Evolutionary conservation across 768 basidiomycete species (phyloP).

Genomic region (Russula olivacea): DNA sequence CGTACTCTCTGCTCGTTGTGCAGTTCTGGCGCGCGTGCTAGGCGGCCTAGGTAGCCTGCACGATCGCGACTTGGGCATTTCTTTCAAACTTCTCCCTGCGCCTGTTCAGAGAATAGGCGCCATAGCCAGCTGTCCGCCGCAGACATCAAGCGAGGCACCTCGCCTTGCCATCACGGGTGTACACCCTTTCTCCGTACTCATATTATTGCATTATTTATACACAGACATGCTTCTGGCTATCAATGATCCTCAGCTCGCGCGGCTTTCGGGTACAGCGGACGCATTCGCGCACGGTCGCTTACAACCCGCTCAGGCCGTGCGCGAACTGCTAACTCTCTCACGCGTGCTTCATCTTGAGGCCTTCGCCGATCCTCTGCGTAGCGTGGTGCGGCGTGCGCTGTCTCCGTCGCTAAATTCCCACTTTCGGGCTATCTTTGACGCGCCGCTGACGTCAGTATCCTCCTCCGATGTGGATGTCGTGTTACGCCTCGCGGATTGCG

Average conservation of each 20-base stretch:
- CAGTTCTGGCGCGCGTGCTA: constrained; percentile 42
- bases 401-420: constrained; percentile 45
- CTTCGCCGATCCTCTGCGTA: constrained; percentile 51
- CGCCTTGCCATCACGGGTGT: constrained; percentile 48
- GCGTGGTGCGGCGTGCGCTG: constrained; percentile 52
- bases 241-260: constrained; percentile 71
- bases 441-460: constrained; percentile 31
- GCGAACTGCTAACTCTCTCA: constrained; percentile 57
- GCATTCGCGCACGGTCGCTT: constrained; percentile 39
- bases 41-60: constrained; percentile 27
- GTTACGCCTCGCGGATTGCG: constrained; percentile 59
- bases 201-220: constrained; percentile 84
- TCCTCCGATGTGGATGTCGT: constrained; percentile 73
- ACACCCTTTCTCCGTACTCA: constrained; percentile 60
- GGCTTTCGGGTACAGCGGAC: constrained; percentile 34
- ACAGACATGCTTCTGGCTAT: constrained; percentile 75
- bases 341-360: constrained; percentile 51
- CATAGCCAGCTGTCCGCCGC: constrained; percentile 14
- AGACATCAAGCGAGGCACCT: constrained; percentile 3
- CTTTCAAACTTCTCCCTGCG: constrained; percentile 31
- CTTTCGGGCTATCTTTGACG: constrained; percentile 44
- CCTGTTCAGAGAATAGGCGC: neutral
- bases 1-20: constrained; percentile 58
- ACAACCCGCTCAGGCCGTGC: constrained; percentile 46
- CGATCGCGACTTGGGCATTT: constrained; percentile 27